Evolutionary conservation across 2,329 filamentous ascomycete species (phyloP).

Genomic region (Aspergillus arachidicola): DNA sequence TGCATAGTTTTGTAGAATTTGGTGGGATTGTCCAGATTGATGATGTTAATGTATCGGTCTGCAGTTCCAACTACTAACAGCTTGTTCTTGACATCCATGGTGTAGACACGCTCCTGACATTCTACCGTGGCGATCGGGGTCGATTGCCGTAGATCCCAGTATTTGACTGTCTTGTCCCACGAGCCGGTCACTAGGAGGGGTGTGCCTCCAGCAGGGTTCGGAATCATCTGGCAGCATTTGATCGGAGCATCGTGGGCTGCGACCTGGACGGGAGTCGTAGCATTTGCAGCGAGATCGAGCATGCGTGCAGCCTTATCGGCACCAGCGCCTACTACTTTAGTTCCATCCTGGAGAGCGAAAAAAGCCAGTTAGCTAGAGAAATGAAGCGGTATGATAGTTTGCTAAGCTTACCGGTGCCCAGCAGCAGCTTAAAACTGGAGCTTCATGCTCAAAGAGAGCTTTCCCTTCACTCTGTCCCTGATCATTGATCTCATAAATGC

Average conservation of each 20-base stretch:
- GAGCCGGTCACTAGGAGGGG: constrained; percentile 87
- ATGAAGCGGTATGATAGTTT: neutral
- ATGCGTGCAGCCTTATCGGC: constrained; percentile 90
- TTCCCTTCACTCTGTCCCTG: constrained; percentile 81
- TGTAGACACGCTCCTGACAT: constrained; percentile 66
- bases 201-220: constrained; percentile 56
- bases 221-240: constrained; percentile 75
- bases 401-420: constrained; percentile 75
- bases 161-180: constrained; percentile 61
- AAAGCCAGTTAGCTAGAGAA: constrained; percentile 5
- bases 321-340: constrained; percentile 82
- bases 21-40: constrained; percentile 84
- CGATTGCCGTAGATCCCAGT: constrained; percentile 58
- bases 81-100: constrained; percentile 87
- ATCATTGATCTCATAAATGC: constrained; percentile 87
- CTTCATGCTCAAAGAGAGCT: constrained; percentile 82
- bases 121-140: constrained; percentile 49
- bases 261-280: constrained; percentile 66
- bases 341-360: constrained; percentile 69
- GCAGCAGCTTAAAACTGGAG: constrained; percentile 78
- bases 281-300: constrained; percentile 69
- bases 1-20: constrained; percentile 96
- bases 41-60: constrained; percentile 92
- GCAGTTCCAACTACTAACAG: constrained; percentile 90
- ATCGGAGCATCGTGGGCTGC: constrained; percentile 85